Evolutionary conservation across 257 asterid species (phyloP), one percentile per base, ranked within the genome.

Genomic region (Lycium barbarum): DNA sequence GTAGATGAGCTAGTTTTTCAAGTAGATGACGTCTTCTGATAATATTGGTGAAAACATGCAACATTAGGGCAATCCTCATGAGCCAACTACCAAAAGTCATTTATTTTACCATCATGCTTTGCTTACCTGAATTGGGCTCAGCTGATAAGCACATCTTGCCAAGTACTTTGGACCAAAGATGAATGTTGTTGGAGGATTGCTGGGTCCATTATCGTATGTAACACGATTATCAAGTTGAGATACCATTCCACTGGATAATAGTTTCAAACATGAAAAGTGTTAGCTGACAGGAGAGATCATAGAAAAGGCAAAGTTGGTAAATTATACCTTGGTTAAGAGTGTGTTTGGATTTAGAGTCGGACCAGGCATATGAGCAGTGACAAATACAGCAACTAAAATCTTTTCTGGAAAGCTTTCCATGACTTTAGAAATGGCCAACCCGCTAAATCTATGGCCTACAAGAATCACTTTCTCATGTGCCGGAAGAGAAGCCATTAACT

Each of bases 361-460:
- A 10, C 90, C 87, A 6, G 88, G 86, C 91, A 88, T 90, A 22
- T 1, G 2, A 15, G 86, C 91, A 6, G 91, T 33, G 11, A 85
- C 82, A 15, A 90, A 90, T 57, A 90, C 84, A 33, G 87, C 84
- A 40, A 79, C 84, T 13, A 82, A 57, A 78, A 90, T 76, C 45
- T 85, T 86, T 12, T 84, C 63, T 0, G 91, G 83, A n/a, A 87
- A 90, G 83, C 55, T 70, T 17, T 90, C 91, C 89, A 88, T 88
- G 84, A 90, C 92, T 53, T 17, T 86, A 51, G 92, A 84, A 38
- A 87, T 45, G 20, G 83, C 89, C 2, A 84, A 20, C n/a, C 92
- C 92, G 0, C 91, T 90, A 2, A 14, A 3, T 65, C 90, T 87
- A 57, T 90, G 91, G 7, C 83, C 90, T 7, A 90, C 90, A 6